Base-by-base conservation (phyloP, 768 basidiomycete species). In the Fistulinella prunicolor region DNA sequence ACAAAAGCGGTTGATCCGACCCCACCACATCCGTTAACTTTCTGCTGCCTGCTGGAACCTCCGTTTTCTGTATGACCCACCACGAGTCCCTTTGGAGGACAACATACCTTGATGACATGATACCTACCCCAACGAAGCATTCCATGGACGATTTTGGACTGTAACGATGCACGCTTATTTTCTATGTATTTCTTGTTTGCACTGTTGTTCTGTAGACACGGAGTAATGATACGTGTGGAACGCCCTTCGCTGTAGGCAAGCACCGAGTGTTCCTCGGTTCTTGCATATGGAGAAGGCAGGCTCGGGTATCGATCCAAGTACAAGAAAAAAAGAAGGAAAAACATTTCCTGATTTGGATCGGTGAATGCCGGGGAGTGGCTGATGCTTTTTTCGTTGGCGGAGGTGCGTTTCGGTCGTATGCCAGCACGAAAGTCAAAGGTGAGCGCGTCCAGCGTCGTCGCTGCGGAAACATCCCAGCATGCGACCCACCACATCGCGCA, bases 371-470 rank as follows among this genome's bases (percentile, higher is more conserved):
- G 53, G 21, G 42, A 30, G 60, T 61, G 59, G 49, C 52, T 51
- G 58, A 50, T 54, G 35, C 30, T 44, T 63, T 62, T 62, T 62
- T 63, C 24, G 48, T 41, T 19, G 44, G 40, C n/a, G 20, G 22
- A 12, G 9, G 13, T 6, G 13, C n/a, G 28, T 42, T 64, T 52
- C 6, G 55, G 46, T 42, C 49, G 24, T 57, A 61, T 61, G 53
- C 48, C 51, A 62, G 74, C 50, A 75, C 71, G 53, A 78, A 80
- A 58, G 71, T 66, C 52, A 80, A 63, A 81, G 65, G 75, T 69
- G 50, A 80, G 65, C 48, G 64, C 62, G 49, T 65, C 76, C 58
- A 75, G 71, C 58, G 69, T 68, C 30, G 53, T 51, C 34, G 51
- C 45, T n/a, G n/a, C n/a, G n/a, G n/a, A n/a, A n/a, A n/a, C n/a